Conservation (phyloP, 805 yeast species). For the Saccharomycopsis capsularis region DNA sequence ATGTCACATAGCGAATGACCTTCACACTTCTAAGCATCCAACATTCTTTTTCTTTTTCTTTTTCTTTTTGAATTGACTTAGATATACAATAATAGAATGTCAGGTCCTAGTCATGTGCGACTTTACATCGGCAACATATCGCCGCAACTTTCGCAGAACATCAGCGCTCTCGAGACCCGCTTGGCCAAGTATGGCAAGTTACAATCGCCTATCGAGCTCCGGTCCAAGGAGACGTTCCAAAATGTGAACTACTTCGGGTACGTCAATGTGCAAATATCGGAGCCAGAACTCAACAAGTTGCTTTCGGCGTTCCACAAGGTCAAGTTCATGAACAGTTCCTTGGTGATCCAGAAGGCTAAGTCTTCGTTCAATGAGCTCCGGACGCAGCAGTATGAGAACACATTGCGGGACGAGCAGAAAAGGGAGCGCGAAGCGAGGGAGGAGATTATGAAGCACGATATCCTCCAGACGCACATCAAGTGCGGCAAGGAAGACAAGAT, state of each 20-base stretch:
- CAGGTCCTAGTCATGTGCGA: constrained; percentile 24
- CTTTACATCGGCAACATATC: constrained; percentile 70
- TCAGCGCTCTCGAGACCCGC: constrained; percentile 44
- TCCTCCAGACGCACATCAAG: constrained; percentile 23
- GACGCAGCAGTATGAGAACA: constrained; percentile 22
- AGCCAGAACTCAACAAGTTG: constrained; percentile 41
- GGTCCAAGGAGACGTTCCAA: constrained; percentile 47
- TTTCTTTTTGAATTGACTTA: background rate
- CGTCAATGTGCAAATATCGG: constrained; percentile 48
- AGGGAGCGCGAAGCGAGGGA: constrained; percentile 31
- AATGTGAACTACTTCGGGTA: constrained; percentile 51
- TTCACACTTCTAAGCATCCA: no score
- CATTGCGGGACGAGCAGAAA: constrained; percentile 42
- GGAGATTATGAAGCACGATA: constrained; percentile 23
- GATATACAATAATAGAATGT: background rate
- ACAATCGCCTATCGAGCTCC: constrained; percentile 40
- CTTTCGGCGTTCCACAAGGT: constrained; percentile 59
- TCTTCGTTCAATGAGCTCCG: constrained; percentile 35
- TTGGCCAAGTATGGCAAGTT: constrained; percentile 58
- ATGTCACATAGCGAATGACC: background rate
- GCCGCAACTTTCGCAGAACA: constrained; percentile 38
- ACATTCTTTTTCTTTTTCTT: background rate
- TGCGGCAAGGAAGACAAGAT: constrained; percentile 32
- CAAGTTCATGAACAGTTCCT: constrained; percentile 63
- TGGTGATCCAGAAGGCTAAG: constrained; percentile 57